Evolutionary conservation across 768 basidiomycete species (phyloP), one percentile per base, ranked within the genome.

Genomic region (Chalciporus pseudorubinellus): DNA sequence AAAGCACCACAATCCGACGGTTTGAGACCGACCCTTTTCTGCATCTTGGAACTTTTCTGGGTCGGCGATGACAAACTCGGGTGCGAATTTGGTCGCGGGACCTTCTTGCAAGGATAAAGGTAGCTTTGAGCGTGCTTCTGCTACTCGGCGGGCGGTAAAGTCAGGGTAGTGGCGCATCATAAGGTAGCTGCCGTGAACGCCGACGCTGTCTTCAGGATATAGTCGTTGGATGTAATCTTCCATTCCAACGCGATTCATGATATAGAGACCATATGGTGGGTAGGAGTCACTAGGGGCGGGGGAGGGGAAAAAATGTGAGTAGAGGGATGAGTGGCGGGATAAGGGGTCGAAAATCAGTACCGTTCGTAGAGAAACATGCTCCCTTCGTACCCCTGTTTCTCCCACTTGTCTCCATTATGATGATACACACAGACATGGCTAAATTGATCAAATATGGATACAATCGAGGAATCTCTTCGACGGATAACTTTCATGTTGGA

Each of bases 301-400:
- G 49, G 55, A 36, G 39, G n/a, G 53, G 59, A 29, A 45, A 9
- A n/a, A 36, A 6, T 7, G 18, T 24, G 22, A 10, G 1, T 19
- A 26, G 0, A 38, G 4, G 4, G 6, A 19, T 0, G 29, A 18
- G 34, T 36, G 34, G 34, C n/a, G 40, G n/a, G 48, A 16, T 53
- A 48, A 49, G 46, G 26, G 29, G 24, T 28, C 21, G 22, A 47
- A 33, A 24, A 41, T 28, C 74, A 81, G 58, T 59, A 90, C 89
- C 89, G 77, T 72, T 92, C 89, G 61, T 87, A 90, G 58, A 93
- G 74, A 71, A 93, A 92, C 83, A 92, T 89, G 70, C 81, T 86
- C n/a, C 90, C 91, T 66, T 93, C 90, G 64, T 70, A 87, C 39
- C 89, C 89, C 53, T 86, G 81, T 68, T 90, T 91, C 68, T 84